Base-by-base conservation (phyloP, 306 rosid genomes). In the Phaseolus lunatus region DNA sequence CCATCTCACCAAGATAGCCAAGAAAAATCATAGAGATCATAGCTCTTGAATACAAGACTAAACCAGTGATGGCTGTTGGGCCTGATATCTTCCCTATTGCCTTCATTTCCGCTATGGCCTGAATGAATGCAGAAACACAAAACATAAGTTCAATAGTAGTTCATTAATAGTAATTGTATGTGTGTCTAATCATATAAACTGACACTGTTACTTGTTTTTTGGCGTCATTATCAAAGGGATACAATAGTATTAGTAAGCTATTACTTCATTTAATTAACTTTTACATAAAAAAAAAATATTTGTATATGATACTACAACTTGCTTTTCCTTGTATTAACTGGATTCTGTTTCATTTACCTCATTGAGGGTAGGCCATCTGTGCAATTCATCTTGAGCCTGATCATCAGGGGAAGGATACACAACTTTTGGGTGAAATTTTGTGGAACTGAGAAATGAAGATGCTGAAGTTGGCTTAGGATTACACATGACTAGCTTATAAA, bases 1-100 rank as follows among this genome's bases (percentile, higher is more conserved):
- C 94, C 69, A 89, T 90, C 80, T 96, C 99, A 0, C 99, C 99
- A 13, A 96, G 98, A 23, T 92, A 86, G 7, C 99, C 98, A 14
- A 96, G 90, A 78, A 96, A 96, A 67, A 96, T 88, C 99, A 96
- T 93, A 50, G 99, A 96, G 79, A 96, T 96, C 99, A 96, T 91
- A 9, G 98, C 98, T 82, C 99, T 85, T 2, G 98, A 91, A 45
- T 88, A 93, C 14, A 91, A 47, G 69, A 96, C 84, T 3, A 96
- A 86, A 2, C 98, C 99, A 5, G 98, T 91, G 11, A 91, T 68
- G 48, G 92, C 78, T 49, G 94, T 90, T 59, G 99, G 99, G 3
- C 96, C 89, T 3, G 97, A 91, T 52, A 96, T 87, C 77, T 84
- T 91, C 80, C 97, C 93, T 85, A 91, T 88, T 61, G 82, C 98